Evolutionary conservation across 1,284 basidiomycete genomes (phyloP).

Genomic region (Blastosporella zonata): DNA sequence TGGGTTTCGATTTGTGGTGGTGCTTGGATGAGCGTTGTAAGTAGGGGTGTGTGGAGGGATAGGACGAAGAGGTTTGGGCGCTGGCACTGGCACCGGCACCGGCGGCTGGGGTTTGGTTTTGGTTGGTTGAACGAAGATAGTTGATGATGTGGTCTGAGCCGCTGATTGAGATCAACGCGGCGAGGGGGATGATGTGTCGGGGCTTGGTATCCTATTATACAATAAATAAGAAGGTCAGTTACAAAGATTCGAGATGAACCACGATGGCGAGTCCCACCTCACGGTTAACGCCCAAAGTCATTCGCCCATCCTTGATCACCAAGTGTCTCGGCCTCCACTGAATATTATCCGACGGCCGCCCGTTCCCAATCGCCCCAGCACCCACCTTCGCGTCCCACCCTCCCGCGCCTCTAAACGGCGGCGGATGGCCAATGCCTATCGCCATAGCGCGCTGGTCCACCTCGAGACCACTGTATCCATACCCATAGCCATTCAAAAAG

Average conservation of each 20-base stretch:
- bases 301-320: slow-evolving; percentile 52
- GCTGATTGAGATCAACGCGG: slow-evolving; percentile 40
- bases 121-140: slow-evolving; percentile 25
- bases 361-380: not conserved
- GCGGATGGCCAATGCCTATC: slow-evolving; percentile 12
- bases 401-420: slow-evolving; percentile 5
- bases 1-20: slow-evolving; percentile 6
- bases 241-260: too few relatives aligned
- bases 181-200: slow-evolving; percentile 40
- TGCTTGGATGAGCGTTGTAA: too few relatives aligned
- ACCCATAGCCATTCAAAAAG: slow-evolving; percentile 16
- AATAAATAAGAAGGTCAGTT: slow-evolving; percentile 13
- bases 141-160: slow-evolving; percentile 44
- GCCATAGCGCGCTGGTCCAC: slow-evolving; percentile 4
- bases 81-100: not conserved
- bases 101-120: slow-evolving; percentile 2
- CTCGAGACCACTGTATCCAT: slow-evolving; percentile 9
- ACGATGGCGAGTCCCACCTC: too few relatives aligned
- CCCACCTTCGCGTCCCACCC: slow-evolving; percentile 2
- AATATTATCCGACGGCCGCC: slow-evolving; percentile 18
- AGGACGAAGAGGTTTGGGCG: not conserved
- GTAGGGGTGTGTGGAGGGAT: not conserved
- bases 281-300: slow-evolving; percentile 53
- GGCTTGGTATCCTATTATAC: slow-evolving; percentile 40
- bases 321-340: slow-evolving; percentile 69